Evolutionary conservation across 2,329 filamentous ascomycete species (phyloP).

Genomic region (Shiraia sp.): DNA sequence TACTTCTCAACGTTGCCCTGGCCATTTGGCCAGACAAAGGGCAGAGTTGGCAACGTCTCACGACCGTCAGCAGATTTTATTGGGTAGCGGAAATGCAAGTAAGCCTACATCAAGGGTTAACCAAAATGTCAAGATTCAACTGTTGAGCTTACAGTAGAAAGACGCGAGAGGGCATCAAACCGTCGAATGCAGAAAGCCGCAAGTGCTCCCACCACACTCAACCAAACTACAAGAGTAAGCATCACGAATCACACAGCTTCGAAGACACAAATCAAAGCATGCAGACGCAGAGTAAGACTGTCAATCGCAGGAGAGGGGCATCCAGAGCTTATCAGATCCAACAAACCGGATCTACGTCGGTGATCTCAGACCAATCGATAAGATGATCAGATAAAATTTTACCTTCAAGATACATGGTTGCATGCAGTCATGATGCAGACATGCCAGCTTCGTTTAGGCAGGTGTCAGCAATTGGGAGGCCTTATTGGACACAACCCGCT

Average conservation of each 20-base stretch:
- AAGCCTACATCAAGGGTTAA: conserved; percentile 3
- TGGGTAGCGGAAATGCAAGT: conserved; percentile 7
- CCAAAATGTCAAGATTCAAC: background rate
- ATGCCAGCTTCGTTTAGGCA: too few relatives aligned
- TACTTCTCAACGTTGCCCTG: conserved; percentile 49
- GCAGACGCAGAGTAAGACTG: background rate
- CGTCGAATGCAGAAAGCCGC: background rate
- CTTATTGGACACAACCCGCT: too few relatives aligned
- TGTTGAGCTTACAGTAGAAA: conserved; percentile 2
- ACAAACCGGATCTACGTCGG: conserved; percentile 2
- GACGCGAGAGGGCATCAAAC: conserved; percentile 1
- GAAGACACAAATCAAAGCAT: background rate
- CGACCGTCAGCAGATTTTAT: conserved; percentile 8
- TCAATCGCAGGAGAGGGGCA: background rate
- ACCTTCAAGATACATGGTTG: background rate
- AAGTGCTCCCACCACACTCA: background rate
- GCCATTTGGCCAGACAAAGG: conserved; percentile 25
- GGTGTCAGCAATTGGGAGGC: too few relatives aligned
- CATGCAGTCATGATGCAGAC: background rate
- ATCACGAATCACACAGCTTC: background rate
- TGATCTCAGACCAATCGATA: background rate
- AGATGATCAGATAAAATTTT: conserved; percentile 12
- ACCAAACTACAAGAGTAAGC: background rate
- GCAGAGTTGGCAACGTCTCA: conserved; percentile 8
- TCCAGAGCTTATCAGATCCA: conserved; percentile 1